Evolutionary conservation across 768 basidiomycete genomes (phyloP).

Genomic region (Gyrodon lividus): DNA sequence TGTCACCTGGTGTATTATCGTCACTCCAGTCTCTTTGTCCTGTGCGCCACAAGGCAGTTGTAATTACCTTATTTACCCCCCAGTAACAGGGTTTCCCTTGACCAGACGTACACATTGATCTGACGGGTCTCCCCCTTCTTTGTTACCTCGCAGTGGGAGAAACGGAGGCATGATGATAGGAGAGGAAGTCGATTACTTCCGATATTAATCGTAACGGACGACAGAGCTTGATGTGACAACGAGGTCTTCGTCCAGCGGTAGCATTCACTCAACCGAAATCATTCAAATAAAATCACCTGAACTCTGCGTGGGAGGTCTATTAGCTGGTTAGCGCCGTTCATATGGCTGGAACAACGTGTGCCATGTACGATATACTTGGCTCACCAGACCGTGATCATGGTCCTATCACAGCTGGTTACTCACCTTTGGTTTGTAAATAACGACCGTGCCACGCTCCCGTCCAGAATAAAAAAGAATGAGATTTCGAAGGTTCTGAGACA

Average conservation of each 20-base stretch:
- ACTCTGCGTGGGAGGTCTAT: background rate
- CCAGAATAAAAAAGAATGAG: background rate
- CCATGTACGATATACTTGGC: background rate
- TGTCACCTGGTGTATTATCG: no score
- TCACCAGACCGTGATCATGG: background rate
- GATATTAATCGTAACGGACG: background rate
- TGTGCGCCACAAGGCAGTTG: no score
- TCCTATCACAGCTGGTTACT: background rate
- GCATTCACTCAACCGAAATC: background rate
- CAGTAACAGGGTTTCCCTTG: no score
- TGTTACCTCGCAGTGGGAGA: background rate
- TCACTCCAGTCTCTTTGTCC: no score
- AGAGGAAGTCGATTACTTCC: background rate
- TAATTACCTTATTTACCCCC: no score
- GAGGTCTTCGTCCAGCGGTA: background rate
- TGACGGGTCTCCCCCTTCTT: no score
- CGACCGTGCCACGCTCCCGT: background rate
- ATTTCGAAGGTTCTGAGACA: background rate
- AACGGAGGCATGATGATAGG: background rate
- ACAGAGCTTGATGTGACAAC: background rate
- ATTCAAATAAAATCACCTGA: background rate
- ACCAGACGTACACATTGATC: no score
- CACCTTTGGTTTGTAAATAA: background rate
- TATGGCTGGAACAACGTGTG: background rate
- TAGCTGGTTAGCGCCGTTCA: background rate